phyloP scores from a whole-genome alignment of 2,329 filamentous ascomycete species.

The Arthroderma uncinatum region DNA sequence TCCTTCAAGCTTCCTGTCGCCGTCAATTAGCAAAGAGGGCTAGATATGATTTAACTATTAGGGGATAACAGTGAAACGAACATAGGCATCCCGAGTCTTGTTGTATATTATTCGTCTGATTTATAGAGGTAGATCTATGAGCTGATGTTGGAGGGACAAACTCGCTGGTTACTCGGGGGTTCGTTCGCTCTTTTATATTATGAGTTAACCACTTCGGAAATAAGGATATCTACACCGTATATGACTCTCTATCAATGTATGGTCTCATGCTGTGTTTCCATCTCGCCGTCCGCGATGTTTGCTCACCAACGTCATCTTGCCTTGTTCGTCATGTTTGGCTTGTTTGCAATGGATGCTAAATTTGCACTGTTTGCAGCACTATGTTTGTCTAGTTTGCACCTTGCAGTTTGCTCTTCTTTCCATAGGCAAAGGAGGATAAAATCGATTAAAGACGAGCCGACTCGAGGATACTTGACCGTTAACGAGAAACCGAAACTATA shows the following conservation, averaged over 20 bases:
- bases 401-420: background rate
- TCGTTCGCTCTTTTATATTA: background rate
- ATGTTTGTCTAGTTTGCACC: background rate
- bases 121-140: background rate
- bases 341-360: background rate
- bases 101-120: background rate
- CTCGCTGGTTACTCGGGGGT: background rate
- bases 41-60: background rate
- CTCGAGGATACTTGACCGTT: background rate
- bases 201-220: background rate
- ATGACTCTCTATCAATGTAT: background rate
- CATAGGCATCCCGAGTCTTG: slow-evolving; percentile 20
- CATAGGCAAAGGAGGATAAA: background rate
- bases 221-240: background rate
- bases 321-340: slow-evolving; percentile 3
- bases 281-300: background rate
- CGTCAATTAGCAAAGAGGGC: background rate
- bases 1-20: slow-evolving; percentile 36
- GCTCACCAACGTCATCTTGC: slow-evolving; percentile 16
- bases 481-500: background rate
- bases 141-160: background rate
- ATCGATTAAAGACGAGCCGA: background rate
- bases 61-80: slow-evolving; percentile 12
- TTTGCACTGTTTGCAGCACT: background rate
- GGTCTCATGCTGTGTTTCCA: slow-evolving; percentile 4